phyloP scores from a whole-genome alignment of 257 asterid genomes.

The Solanum sejunctum region DNA sequence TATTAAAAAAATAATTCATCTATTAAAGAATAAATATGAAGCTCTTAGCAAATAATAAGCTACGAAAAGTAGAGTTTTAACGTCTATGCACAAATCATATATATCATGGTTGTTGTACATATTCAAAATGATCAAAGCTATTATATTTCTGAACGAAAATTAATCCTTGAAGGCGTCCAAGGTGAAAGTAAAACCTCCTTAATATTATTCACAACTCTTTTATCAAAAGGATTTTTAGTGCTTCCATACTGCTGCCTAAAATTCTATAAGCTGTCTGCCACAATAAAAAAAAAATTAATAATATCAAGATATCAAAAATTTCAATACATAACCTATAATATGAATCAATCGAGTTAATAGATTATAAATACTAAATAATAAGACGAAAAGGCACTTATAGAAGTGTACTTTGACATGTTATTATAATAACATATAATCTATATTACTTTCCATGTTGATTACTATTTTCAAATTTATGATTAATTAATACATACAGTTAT shows the following conservation, averaged over 20 bases:
- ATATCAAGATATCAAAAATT: background rate
- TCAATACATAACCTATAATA: background rate
- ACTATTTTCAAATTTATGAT: background rate
- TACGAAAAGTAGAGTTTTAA: background rate
- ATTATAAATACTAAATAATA: background rate
- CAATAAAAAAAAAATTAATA: background rate
- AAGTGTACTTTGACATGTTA: background rate
- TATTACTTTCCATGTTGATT: background rate
- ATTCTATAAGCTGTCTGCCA: slow-evolving; percentile 17
- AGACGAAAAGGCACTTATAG: background rate
- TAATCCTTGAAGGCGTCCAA: slow-evolving; percentile 5
- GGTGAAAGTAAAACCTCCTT: slow-evolving; percentile 13
- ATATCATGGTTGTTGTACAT: background rate
- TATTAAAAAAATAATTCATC: too few species aligned
- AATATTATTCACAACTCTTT: slow-evolving; percentile 8
- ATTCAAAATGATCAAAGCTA: background rate
- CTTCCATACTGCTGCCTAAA: slow-evolving; percentile 5
- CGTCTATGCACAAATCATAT: background rate
- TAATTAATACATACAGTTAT: background rate
- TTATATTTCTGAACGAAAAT: slow-evolving; percentile 16
- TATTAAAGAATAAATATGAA: too few species aligned
- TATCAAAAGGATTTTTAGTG: slow-evolving; percentile 6
- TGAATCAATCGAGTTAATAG: background rate
- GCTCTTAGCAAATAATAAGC: background rate
- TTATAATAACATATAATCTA: background rate